Evolutionary conservation across 2,329 filamentous ascomycete genomes (phyloP).

Genomic region (Aspergillus flavus): DNA sequence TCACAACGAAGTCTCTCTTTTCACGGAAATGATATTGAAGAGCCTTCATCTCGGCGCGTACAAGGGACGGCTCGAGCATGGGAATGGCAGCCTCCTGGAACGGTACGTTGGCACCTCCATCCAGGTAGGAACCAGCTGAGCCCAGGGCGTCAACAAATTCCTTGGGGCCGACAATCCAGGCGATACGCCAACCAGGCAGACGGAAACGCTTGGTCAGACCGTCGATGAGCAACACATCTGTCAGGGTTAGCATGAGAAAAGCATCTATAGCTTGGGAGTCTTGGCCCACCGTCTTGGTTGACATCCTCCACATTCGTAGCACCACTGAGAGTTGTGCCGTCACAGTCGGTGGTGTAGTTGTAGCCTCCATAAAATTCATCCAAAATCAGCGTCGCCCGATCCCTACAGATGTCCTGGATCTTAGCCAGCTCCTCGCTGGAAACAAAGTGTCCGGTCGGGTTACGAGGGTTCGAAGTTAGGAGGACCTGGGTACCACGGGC

Average conservation of each 20-base stretch:
- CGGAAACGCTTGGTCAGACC: constrained; percentile 96
- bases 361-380: constrained; percentile 98
- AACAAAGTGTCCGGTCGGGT: constrained; percentile 88
- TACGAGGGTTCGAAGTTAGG: constrained; percentile 91
- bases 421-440: constrained; percentile 80
- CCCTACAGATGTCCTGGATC: constrained; percentile 91
- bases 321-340: constrained; percentile 84
- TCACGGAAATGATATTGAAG: constrained; percentile 87
- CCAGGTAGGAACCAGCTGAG: constrained; percentile 89
- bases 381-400: constrained; percentile 86
- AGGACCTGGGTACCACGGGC: constrained; percentile 84
- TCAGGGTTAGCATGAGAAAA: constrained; percentile 13
- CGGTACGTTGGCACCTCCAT: constrained; percentile 90
- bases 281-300: constrained; percentile 65
- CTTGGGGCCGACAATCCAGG: constrained; percentile 94
- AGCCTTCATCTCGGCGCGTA: constrained; percentile 83
- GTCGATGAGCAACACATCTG: constrained; percentile 89
- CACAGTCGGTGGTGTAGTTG: constrained; percentile 92
- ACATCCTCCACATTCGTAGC: constrained; percentile 90
- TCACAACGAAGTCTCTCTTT: constrained; percentile 90
- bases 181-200: constrained; percentile 92
- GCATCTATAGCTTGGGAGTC: neutral
- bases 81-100: constrained; percentile 92
- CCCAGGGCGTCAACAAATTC: constrained; percentile 94
- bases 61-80: constrained; percentile 86